A percentile compares a stretch with the other conserved stretches of the same genome.
These are phyloP conservation scores for Talaromyces stipitatus DNA, from an alignment of 495 filamentous ascomycete species.

Conservation along the genomic window DNA sequence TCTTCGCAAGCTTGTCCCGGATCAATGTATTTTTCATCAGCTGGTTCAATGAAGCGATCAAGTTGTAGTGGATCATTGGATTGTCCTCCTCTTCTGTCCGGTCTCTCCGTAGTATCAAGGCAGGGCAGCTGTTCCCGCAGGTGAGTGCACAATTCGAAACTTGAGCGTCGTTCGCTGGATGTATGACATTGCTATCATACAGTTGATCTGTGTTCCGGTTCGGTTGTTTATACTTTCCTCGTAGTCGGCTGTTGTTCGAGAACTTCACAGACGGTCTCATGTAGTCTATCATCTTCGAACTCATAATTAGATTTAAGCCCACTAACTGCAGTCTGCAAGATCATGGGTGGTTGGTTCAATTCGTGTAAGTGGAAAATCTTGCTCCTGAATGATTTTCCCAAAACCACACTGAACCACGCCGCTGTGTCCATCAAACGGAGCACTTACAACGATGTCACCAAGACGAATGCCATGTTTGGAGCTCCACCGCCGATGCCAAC, in stretches of 20 bases:
- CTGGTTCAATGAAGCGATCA: conserved; percentile 15
- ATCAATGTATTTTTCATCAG: conserved; percentile 12
- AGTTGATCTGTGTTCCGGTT: background rate
- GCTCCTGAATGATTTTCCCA: conserved; percentile 8
- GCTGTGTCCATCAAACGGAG: conserved; percentile 10
- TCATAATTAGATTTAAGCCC: conserved; percentile 2
- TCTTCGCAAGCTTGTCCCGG: conserved; percentile 24
- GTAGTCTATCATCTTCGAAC: background rate
- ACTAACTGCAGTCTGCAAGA: conserved; percentile 9
- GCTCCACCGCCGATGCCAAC: conserved; percentile 31
- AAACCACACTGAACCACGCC: conserved; percentile 28
- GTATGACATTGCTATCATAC: background rate
- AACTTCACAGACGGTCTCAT: background rate
- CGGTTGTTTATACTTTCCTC: background rate
- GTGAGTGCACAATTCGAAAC: background rate
- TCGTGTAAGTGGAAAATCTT: conserved; percentile 10
- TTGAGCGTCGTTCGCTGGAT: background rate
- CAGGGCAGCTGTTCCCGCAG: background rate
- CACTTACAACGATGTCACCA: conserved; percentile 30
- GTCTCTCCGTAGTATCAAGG: background rate
- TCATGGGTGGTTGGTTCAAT: conserved; percentile 21
- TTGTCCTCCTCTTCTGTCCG: conserved; percentile 8
- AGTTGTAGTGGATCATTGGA: conserved; percentile 13
- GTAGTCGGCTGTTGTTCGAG: background rate
- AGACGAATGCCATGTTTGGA: conserved; percentile 20